Evolutionary conservation across 106 monocot genomes (phyloP), one percentile per base, ranked within the genome.

Genomic region (Narthecium ossifragum): DNA sequence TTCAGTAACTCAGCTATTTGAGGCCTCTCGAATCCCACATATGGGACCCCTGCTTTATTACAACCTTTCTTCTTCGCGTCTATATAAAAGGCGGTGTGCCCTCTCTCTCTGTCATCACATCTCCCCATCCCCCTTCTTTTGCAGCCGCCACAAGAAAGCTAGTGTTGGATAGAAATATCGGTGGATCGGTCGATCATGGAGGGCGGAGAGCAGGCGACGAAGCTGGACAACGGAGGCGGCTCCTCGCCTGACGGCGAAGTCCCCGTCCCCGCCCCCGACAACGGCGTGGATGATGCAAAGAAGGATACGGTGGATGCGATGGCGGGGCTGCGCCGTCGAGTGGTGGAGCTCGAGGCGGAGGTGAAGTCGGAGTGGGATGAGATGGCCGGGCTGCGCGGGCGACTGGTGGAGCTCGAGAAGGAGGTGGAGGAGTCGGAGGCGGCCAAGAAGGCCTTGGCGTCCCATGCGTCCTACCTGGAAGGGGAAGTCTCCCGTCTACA

Each of bases 341-440:
- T 41, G 2, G 10, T 17, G 12, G 10, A 13, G 3, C 57, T 69
- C 17, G 37, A 51, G 17, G 17, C 51, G 2, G 69, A 69, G 51
- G 40, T 69, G 51, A 34, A 50, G 11, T 3, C 2, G 13, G 29
- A 61, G 24, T 29, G 32, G 43, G 15, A 31, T 0, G 72, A 64
- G 0, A 26, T 28, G 2, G 37, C 57, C 20, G 55, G 56, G 37
- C 55, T 64, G 3, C 56, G 50, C 18, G 28, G 47, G 18, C 32
- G 50, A 6, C 10, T 64, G 22, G 72, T 57, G 23, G 34, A 48
- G 15, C 1, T 58, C 27, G 26, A 13, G 20, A 22, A 46, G 1
- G 57, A 72, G 57, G 23, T 72, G 64, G 57, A 72, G 38, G 4
- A 17, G 6, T 51, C 64, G 14, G 64, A 72, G 23, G 20, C 18